Evolutionary conservation across 192 early-diverging fungal species (phyloP).

Genomic region (Backusella tuberculispora): DNA sequence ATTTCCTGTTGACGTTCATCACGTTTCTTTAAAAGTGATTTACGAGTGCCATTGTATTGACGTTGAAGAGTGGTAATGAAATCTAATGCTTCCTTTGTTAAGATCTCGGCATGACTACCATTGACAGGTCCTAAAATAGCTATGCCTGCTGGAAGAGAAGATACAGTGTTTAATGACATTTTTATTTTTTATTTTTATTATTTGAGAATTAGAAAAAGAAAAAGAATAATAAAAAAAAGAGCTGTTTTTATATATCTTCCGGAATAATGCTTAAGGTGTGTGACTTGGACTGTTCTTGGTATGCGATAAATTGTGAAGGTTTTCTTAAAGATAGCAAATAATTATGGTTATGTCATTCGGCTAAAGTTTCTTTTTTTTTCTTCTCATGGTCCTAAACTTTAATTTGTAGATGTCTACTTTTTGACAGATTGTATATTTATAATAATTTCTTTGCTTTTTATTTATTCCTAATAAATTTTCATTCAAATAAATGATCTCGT

Average conservation of each 20-base stretch:
- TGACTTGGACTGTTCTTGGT: neutral
- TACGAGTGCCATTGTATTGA: conserved; percentile 85
- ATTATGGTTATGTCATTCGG: neutral
- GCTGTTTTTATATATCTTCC: neutral
- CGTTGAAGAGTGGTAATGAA: conserved; percentile 91
- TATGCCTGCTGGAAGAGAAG: conserved; percentile 65
- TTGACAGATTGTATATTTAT: neutral
- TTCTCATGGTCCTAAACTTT: conserved; percentile 15
- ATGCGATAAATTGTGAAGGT: neutral
- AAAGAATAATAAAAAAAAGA: neutral
- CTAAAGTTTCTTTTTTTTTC: conserved; percentile 7
- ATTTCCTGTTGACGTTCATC: conserved; percentile 76
- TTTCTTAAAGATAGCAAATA: conserved; percentile 12
- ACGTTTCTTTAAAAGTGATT: conserved; percentile 77
- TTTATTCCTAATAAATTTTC: neutral
- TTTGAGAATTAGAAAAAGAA: neutral
- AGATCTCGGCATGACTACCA: conserved; percentile 68
- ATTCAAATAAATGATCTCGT: neutral
- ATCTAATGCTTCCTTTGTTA: conserved; percentile 77
- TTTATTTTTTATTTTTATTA: neutral
- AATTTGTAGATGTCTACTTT: neutral
- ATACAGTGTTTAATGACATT: neutral
- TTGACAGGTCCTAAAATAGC: conserved; percentile 67
- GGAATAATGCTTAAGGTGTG: neutral
- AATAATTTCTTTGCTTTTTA: neutral